These are phyloP conservation scores for Oemleria cerasiformis DNA, from an alignment of 306 rosid species.

Conservation along the genomic window DNA sequence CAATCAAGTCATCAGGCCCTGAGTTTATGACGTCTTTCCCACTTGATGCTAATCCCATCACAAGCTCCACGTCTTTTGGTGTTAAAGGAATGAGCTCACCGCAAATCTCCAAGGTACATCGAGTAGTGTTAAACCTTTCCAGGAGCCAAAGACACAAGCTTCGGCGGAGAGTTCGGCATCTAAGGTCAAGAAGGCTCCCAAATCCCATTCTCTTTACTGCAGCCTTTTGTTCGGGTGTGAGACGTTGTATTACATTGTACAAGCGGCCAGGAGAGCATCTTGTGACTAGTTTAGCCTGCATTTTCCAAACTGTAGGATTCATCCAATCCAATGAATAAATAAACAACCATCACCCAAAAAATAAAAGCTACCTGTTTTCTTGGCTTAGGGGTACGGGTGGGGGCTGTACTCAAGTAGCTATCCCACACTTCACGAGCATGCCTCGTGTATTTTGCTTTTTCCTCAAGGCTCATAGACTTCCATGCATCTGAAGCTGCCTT, in stretches of 20 bases:
- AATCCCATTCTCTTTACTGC: slow-evolving; percentile 41
- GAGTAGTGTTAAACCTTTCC: slow-evolving; percentile 37
- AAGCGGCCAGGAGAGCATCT: slow-evolving; percentile 48
- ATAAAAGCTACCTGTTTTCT: slow-evolving; percentile 34
- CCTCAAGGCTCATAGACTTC: slow-evolving; percentile 45
- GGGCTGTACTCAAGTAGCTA: slow-evolving; percentile 39
- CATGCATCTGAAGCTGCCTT: slow-evolving; percentile 46
- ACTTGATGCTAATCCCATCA: slow-evolving; percentile 42
- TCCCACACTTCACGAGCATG: slow-evolving; percentile 46
- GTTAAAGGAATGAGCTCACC: slow-evolving; percentile 26
- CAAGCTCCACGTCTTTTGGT: slow-evolving; percentile 40
- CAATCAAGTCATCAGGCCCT: slow-evolving; percentile 40
- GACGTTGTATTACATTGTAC: slow-evolving; percentile 36
- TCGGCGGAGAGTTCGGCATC: slow-evolving; percentile 41
- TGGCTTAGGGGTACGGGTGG: slow-evolving; percentile 33
- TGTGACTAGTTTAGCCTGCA: slow-evolving; percentile 39
- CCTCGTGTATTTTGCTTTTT: slow-evolving; percentile 39
- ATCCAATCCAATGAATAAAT: slow-evolving; percentile 9
- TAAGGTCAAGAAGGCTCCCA: slow-evolving; percentile 41
- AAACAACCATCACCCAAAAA: not conserved
- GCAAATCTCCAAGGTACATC: slow-evolving; percentile 35
- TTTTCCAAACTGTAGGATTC: slow-evolving; percentile 11
- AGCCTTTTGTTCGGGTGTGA: slow-evolving; percentile 34
- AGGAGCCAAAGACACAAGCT: slow-evolving; percentile 45
- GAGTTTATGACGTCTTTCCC: slow-evolving; percentile 48